These are phyloP conservation scores for Erigeron canadensis DNA, from an alignment of 129 eudicot species.

Conservation along the genomic window DNA sequence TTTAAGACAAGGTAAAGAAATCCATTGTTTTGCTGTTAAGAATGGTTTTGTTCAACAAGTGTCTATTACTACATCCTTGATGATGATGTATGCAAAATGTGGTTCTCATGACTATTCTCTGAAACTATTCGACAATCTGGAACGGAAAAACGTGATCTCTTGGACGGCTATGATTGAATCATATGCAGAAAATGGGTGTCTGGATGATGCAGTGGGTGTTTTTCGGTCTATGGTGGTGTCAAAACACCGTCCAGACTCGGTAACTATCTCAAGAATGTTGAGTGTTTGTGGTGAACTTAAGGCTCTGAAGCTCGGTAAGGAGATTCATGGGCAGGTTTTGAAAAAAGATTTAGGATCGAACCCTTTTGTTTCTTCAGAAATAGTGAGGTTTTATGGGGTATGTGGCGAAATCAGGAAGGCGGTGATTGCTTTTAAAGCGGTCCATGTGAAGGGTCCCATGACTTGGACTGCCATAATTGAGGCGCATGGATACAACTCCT, in stretches of 20 bases:
- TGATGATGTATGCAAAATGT: constrained; percentile 92
- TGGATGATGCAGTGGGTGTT: constrained; percentile 57
- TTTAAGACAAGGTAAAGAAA: constrained; percentile 69
- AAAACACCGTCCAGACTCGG: constrained; percentile 68
- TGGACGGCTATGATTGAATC: constrained; percentile 90
- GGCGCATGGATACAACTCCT: constrained; percentile 53
- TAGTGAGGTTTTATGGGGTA: constrained; percentile 62
- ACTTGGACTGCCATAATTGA: constrained; percentile 79
- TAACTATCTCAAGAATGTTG: constrained; percentile 55
- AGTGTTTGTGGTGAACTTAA: constrained; percentile 51
- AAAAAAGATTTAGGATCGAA: constrained; percentile 48
- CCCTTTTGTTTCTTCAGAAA: constrained; percentile 70
- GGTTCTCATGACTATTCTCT: constrained; percentile 40
- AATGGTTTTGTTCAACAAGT: constrained; percentile 47
- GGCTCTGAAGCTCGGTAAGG: constrained; percentile 67
- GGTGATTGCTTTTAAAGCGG: constrained; percentile 46
- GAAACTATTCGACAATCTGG: constrained; percentile 51
- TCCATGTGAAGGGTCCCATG: constrained; percentile 58
- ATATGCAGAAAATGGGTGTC: constrained; percentile 35
- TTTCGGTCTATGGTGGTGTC: constrained; percentile 72
- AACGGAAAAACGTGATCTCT: constrained; percentile 60
- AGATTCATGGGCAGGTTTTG: constrained; percentile 75
- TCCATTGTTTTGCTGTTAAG: constrained; percentile 72
- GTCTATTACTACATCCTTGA: constrained; percentile 58
- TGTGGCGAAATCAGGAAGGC: constrained; percentile 57